Conservation (phyloP, 164 flowering plant genomes). For the Sextonia rubra region DNA sequence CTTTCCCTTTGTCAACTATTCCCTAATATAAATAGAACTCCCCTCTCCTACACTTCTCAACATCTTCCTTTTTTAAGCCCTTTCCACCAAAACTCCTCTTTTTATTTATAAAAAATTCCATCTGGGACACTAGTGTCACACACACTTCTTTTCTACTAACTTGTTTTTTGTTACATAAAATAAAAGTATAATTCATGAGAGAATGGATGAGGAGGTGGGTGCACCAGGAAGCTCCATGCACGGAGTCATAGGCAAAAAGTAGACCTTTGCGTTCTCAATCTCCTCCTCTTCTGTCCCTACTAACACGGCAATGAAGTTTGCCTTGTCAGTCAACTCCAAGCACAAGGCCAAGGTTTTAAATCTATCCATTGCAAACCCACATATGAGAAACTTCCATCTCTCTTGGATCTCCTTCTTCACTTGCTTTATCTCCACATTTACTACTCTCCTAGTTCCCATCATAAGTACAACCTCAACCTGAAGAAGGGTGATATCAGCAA, state of each 20-base stretch:
- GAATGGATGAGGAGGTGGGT: constrained; percentile 24
- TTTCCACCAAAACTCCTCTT: not conserved
- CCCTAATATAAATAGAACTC: constrained; percentile 9
- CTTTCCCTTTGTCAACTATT: constrained; percentile 10
- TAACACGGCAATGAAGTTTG: no score
- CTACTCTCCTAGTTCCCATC: constrained; percentile 81
- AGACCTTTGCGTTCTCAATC: constrained; percentile 26
- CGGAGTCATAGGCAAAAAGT: constrained; percentile 40
- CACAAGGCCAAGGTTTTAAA: constrained; percentile 65
- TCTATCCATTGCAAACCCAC: constrained; percentile 57
- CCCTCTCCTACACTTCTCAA: not conserved
- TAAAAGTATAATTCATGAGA: not conserved
- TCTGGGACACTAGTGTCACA: not conserved
- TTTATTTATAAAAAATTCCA: not conserved
- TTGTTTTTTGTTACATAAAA: not conserved
- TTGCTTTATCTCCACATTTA: constrained; percentile 76
- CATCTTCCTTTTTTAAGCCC: not conserved
- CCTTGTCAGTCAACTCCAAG: constrained; percentile 69
- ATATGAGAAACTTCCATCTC: constrained; percentile 81
- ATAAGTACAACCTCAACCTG: constrained; percentile 74
- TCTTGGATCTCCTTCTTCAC: constrained; percentile 82
- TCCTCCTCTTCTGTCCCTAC: constrained; percentile 28
- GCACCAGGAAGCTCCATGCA: constrained; percentile 48
- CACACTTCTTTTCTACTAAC: not conserved
- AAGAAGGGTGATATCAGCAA: no score